Evolutionary conservation across 768 basidiomycete genomes (phyloP).

Genomic region (Xerocomellus amylosporus): DNA sequence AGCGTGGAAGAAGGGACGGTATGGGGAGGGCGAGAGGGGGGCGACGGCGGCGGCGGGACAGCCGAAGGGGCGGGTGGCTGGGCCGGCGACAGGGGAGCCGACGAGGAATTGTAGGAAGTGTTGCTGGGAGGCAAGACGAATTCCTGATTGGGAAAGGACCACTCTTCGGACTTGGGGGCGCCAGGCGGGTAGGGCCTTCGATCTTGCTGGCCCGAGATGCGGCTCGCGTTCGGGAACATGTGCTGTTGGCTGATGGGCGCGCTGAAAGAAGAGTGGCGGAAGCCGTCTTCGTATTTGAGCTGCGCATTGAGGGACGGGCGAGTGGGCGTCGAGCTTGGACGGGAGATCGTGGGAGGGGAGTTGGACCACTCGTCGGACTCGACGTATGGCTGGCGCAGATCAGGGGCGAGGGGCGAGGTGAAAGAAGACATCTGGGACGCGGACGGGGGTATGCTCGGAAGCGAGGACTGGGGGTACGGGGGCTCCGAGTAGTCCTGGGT

Average conservation of each 20-base stretch:
- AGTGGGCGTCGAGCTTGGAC: slow-evolving; percentile 65
- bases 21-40: slow-evolving; percentile 49
- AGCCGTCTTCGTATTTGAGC: slow-evolving; percentile 67
- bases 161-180: slow-evolving; percentile 63
- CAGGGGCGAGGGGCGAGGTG: slow-evolving; percentile 46
- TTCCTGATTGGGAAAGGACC: slow-evolving; percentile 63
- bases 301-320: slow-evolving; percentile 48
- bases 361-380: slow-evolving; percentile 56
- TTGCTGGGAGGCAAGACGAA: slow-evolving; percentile 43
- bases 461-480: slow-evolving; percentile 46
- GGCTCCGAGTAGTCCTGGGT: slow-evolving; percentile 43
- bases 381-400: slow-evolving; percentile 43
- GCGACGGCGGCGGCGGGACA: slow-evolving; percentile 45
- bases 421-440: slow-evolving; percentile 50
- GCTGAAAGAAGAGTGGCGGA: slow-evolving; percentile 68
- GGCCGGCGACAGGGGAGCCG: slow-evolving; percentile 44
- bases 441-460: slow-evolving; percentile 54
- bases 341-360: slow-evolving; percentile 57
- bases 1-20: slow-evolving; percentile 53
- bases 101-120: slow-evolving; percentile 24
- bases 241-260: slow-evolving; percentile 52
- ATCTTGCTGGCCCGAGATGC: slow-evolving; percentile 70
- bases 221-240: slow-evolving; percentile 59
- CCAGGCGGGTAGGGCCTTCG: slow-evolving; percentile 48
- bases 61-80: slow-evolving; percentile 28